Conservation (phyloP, 306 rosid genomes). For the Oxytropis ochrocephala region DNA sequence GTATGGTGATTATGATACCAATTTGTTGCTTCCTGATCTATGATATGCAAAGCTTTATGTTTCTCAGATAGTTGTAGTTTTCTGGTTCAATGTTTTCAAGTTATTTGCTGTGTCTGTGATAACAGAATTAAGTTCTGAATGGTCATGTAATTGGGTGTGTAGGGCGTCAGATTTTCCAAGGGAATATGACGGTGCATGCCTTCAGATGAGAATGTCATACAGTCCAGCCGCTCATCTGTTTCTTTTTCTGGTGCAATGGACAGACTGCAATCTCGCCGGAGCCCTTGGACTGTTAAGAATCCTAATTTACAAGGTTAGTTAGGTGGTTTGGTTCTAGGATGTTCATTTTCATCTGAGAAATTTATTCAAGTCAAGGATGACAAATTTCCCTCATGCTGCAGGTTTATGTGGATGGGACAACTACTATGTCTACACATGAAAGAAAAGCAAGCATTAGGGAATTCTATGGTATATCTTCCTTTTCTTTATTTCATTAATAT, state of each 20-base stretch:
- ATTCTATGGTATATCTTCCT: conserved; percentile 63
- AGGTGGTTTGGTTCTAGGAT: background rate
- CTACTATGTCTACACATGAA: conserved; percentile 94
- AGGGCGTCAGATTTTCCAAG: conserved; percentile 87
- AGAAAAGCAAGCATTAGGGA: conserved; percentile 92
- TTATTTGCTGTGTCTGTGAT: background rate
- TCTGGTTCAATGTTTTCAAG: background rate
- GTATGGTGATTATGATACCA: background rate
- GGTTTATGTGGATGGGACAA: conserved; percentile 97
- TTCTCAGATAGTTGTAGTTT: background rate
- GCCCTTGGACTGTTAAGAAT: conserved; percentile 88
- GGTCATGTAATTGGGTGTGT: conserved; percentile 23
- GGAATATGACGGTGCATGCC: conserved; percentile 93
- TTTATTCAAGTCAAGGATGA: conserved; percentile 15
- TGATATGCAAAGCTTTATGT: conserved; percentile 9
- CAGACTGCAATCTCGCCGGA: conserved; percentile 92
- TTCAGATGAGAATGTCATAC: conserved; percentile 99
- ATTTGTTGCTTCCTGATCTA: background rate
- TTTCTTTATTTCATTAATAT: background rate
- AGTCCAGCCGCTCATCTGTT: conserved; percentile 94
- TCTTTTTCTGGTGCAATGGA: conserved; percentile 92
- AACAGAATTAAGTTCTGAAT: background rate
- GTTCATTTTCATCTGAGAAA: conserved; percentile 20
- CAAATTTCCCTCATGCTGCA: conserved; percentile 26
- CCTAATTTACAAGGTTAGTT: conserved; percentile 85